Percentiles rank a stretch among this genome's conserved stretches.
phyloP scores from a whole-genome alignment of 192 early-diverging fungal genomes.

The Coemansia sp. region DNA sequence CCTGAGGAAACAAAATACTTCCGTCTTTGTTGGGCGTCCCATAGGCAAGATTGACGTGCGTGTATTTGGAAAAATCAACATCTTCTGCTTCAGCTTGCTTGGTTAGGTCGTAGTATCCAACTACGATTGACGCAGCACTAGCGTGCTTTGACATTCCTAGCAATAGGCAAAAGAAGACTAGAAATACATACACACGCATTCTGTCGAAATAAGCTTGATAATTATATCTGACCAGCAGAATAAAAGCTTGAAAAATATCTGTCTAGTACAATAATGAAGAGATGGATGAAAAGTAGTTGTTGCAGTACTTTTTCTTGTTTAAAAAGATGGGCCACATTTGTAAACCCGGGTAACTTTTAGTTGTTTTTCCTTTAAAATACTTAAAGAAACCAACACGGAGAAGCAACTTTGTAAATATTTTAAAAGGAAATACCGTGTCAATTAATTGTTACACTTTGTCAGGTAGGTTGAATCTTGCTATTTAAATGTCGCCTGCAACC shows the following conservation, averaged over 20 bases:
- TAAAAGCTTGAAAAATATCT: background rate
- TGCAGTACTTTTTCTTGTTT: background rate
- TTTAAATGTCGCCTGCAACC: too few species aligned
- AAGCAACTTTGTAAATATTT: background rate
- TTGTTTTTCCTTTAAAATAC: background rate
- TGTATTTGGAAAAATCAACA: slow-evolving; percentile 56
- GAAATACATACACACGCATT: background rate
- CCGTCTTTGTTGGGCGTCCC: slow-evolving; percentile 47
- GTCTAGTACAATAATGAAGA: background rate
- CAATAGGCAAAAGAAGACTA: background rate
- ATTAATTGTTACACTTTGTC: background rate
- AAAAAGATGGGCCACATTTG: background rate
- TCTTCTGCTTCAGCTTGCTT: slow-evolving; percentile 20
- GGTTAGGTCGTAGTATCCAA: slow-evolving; percentile 46
- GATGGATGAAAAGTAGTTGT: background rate
- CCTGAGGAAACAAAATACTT: slow-evolving; percentile 20
- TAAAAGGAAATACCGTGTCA: background rate
- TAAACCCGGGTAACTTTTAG: background rate
- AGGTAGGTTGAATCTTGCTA: too few species aligned
- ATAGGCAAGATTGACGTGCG: slow-evolving; percentile 64
- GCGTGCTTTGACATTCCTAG: background rate
- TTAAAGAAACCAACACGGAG: background rate
- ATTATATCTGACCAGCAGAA: background rate
- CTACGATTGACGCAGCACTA: slow-evolving; percentile 12
- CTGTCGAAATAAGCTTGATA: background rate